Conservation (phyloP, 768 basidiomycete genomes). For the Tulasnella sp. region DNA sequence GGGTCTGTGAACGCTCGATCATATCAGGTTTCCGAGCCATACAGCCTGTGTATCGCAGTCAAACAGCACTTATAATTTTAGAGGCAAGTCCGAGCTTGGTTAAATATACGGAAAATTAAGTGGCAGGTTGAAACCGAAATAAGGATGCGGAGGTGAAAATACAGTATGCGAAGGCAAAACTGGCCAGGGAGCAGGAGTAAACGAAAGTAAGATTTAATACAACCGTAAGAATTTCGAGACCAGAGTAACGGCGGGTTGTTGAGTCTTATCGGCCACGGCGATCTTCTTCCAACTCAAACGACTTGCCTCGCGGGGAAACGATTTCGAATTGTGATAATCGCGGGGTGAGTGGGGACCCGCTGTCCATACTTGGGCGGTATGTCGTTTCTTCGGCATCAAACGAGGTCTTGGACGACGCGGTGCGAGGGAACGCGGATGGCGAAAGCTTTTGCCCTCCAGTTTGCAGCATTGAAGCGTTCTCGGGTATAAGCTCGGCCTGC, state of each 20-base stretch:
- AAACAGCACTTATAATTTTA: slow-evolving; percentile 5
- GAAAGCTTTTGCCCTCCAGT: slow-evolving; percentile 14
- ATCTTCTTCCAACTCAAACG: slow-evolving; percentile 29
- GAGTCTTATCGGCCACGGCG: neutral
- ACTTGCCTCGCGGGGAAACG: slow-evolving; percentile 27
- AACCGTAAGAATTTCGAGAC: neutral
- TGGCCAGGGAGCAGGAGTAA: neutral
- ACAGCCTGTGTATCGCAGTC: neutral
- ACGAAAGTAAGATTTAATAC: slow-evolving; percentile 11
- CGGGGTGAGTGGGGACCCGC: slow-evolving; percentile 31
- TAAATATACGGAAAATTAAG: slow-evolving; percentile 11
- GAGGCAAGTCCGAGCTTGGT: slow-evolving; percentile 7
- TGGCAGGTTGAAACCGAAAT: neutral
- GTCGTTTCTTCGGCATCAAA: slow-evolving; percentile 30
- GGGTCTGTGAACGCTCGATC: neutral
- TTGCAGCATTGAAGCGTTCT: neutral
- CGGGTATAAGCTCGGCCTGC: neutral
- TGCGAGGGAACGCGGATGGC: slow-evolving; percentile 27
- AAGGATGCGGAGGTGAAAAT: neutral
- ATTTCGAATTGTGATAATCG: slow-evolving; percentile 36
- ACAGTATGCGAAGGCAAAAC: neutral
- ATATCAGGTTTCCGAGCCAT: neutral
- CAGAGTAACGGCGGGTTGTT: neutral
- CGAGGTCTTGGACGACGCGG: slow-evolving; percentile 24
- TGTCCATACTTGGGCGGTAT: slow-evolving; percentile 31